These are phyloP conservation scores for Miscanthus sacchariflorus DNA, from an alignment of 202 grass and related monocot species.

Conservation along the genomic window DNA sequence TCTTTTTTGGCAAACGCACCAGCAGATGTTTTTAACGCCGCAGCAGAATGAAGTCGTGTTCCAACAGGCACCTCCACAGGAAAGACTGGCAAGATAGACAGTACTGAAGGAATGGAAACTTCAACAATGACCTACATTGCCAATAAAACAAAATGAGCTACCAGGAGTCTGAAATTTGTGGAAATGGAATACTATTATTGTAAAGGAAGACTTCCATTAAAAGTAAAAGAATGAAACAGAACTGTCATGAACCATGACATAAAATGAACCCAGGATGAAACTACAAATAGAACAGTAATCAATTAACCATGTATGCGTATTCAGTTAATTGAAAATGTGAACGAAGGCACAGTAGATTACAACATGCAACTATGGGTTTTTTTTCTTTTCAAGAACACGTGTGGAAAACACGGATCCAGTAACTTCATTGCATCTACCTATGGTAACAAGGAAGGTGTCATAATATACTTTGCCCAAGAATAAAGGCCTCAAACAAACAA, in stretches of 20 bases:
- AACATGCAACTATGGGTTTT: background rate
- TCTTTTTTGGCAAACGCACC: conserved; percentile 50
- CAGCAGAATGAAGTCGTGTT: conserved; percentile 79
- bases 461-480: conserved; percentile 20
- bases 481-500: conserved; percentile 15
- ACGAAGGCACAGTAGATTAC: conserved; percentile 26
- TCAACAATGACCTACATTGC: conserved; percentile 71
- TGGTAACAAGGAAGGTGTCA: conserved; percentile 21
- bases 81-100: conserved; percentile 83
- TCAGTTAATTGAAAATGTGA: conserved; percentile 32
- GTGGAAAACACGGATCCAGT: conserved; percentile 7
- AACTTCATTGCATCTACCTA: conserved; percentile 1
- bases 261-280: conserved; percentile 36
- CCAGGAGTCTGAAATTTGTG: conserved; percentile 1
- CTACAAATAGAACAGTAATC: conserved; percentile 28
- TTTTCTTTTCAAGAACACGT: conserved; percentile 1
- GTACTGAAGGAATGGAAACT: conserved; percentile 72
- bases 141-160: conserved; percentile 48
- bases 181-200: background rate
- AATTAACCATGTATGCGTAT: background rate
- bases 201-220: background rate
- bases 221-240: conserved; percentile 26
- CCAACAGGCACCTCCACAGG: conserved; percentile 90
- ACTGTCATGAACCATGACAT: background rate
- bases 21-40: conserved; percentile 71